A percentile compares a stretch with the other conserved stretches of the same genome.
phyloP scores from a whole-genome alignment of 2,329 filamentous ascomycete genomes.

The Orbilia ellipsospora region DNA sequence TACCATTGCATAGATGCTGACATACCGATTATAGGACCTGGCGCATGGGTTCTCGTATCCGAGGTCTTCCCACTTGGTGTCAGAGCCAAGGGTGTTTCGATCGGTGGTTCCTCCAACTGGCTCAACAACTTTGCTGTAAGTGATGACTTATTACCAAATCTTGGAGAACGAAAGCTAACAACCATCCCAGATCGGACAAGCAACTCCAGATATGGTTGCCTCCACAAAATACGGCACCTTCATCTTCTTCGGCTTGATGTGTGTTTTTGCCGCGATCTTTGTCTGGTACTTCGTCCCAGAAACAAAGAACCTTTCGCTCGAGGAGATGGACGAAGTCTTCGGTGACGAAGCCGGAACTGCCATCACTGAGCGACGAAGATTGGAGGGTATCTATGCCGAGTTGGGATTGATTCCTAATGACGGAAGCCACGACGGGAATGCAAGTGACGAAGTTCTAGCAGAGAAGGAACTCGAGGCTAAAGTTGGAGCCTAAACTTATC shows the following conservation, averaged over 20 bases:
- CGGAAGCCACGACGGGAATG: conserved; percentile 1
- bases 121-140: conserved; percentile 70
- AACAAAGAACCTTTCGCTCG: conserved; percentile 69
- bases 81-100: conserved; percentile 74
- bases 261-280: conserved; percentile 67
- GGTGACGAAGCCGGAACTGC: conserved; percentile 59
- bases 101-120: conserved; percentile 74
- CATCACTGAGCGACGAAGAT: conserved; percentile 49
- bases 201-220: conserved; percentile 73
- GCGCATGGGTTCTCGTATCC: conserved; percentile 58
- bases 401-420: conserved; percentile 37
- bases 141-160: conserved; percentile 35
- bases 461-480: conserved; percentile 51
- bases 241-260: conserved; percentile 71
- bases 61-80: conserved; percentile 74
- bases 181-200: conserved; percentile 66
- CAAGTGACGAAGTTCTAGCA: conserved; percentile 30
- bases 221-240: conserved; percentile 70
- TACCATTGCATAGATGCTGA: not conserved
- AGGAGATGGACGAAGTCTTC: conserved; percentile 68
- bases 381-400: conserved; percentile 39
- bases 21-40: not conserved
- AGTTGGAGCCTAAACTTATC: conserved; percentile 23
- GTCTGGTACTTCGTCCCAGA: conserved; percentile 70
- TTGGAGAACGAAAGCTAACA: conserved; percentile 28